Percentiles rank a stretch among this genome's conserved stretches.
Evolutionary conservation across 2,329 filamentous ascomycete genomes (phyloP).

Genomic region (Cytospora chrysosperma): DNA sequence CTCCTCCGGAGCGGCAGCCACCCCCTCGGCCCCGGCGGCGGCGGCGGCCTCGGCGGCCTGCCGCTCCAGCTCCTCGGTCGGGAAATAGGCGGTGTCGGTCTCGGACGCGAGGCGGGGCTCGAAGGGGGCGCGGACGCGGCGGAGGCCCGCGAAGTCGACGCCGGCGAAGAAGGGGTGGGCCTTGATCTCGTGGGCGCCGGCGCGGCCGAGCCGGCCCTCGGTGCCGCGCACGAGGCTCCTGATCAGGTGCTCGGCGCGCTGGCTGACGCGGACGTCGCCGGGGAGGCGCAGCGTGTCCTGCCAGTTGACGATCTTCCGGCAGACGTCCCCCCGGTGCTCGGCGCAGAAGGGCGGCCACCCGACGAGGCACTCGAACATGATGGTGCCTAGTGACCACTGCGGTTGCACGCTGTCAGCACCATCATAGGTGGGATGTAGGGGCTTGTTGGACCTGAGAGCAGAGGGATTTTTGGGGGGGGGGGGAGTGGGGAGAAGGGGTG

Average conservation of each 20-base stretch:
- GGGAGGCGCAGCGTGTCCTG: conserved; percentile 72
- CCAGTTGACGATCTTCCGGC: conserved; percentile 81
- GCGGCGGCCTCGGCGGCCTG: conserved; percentile 21
- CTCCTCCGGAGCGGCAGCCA: conserved; percentile 10
- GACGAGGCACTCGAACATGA: conserved; percentile 83
- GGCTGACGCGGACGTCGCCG: conserved; percentile 67
- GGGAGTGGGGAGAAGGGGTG: background rate
- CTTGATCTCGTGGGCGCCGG: conserved; percentile 70
- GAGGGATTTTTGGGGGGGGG: too few relatives aligned
- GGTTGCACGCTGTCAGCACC: background rate
- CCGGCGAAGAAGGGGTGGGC: conserved; percentile 75
- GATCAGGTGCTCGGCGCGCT: conserved; percentile 70
- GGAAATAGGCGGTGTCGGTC: conserved; percentile 76
- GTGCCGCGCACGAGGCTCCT: conserved; percentile 71
- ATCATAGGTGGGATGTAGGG: background rate
- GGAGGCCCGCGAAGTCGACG: conserved; percentile 70
- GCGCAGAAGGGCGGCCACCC: conserved; percentile 83
- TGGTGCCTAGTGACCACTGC: conserved; percentile 74
- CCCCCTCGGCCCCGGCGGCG: conserved; percentile 3
- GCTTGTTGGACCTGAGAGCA: too few relatives aligned
- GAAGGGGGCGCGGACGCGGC: conserved; percentile 72
- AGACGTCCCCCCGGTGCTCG: conserved; percentile 73
- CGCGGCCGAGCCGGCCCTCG: conserved; percentile 67
- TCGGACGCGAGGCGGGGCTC: conserved; percentile 72
- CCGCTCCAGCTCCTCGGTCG: conserved; percentile 75